Base-by-base conservation (phyloP, 164 flowering plant genomes). In the Cinnamomum chago region DNA sequence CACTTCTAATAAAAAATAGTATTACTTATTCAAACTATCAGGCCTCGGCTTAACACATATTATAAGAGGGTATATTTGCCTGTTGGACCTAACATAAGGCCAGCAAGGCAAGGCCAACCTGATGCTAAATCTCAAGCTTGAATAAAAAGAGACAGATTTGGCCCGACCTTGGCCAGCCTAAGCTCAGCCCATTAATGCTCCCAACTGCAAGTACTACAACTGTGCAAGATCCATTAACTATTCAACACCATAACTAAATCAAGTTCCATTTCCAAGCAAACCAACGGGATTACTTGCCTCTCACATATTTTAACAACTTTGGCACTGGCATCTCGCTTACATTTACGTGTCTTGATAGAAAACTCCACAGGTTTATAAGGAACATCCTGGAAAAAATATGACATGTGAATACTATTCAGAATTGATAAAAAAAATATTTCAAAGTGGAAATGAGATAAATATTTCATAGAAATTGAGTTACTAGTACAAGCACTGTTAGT, bases 341-440 rank as follows among this genome's bases (percentile, higher is more conserved):
- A 95, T 83, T 92, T 95, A 10, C 94, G 87, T 7, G 95, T 92
- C 81, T 86, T 79, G 58, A 90, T 90, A 81, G 72, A 86, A 67
- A 73, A 84, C 75, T 95, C 99, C 76, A 80, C 78, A 5, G 99
- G 97, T 76, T 87, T 92, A 77, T 84, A 95, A 15, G 97, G 85
- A 76, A 93, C 96, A 87, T 95, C 99, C 97, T 95, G 81, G 18
- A 62, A 58, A 50, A n/a, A 28, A 13, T 68, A 35, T 58, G n/a
- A 58, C 14, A 2, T 24, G 14, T 22, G 33, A 52, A 70, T 28
- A 24, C 25, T 52, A 51, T 24, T 5, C 72, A 4, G 40, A 24
- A 70, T 23, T 15, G 22, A 52, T 30, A n/a, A 25, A 55, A 18
- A 52, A 30, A 30, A 3, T 30, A 70, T n/a, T 27, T 24, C 64